phyloP scores from a whole-genome alignment of 352 stramenopile species.

The Pythium sp. region DNA sequence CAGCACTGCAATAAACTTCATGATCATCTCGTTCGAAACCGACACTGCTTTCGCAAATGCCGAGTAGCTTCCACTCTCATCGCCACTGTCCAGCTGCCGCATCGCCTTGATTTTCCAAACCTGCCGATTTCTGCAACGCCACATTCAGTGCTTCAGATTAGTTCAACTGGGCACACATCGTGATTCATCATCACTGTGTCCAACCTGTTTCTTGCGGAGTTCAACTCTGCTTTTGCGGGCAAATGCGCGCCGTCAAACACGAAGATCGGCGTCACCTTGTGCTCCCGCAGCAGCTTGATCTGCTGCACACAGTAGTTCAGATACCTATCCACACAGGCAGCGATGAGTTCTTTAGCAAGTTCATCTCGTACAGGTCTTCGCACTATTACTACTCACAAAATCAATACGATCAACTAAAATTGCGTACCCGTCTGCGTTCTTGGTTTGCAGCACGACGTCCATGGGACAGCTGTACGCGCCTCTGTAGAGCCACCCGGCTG shows the following conservation, averaged over 20 bases:
- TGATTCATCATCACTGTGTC: background rate
- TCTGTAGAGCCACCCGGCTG: constrained; percentile 86
- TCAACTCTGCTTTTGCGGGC: constrained; percentile 81
- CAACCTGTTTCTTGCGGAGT: constrained; percentile 45
- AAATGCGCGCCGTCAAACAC: constrained; percentile 94
- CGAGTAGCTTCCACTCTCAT: constrained; percentile 21
- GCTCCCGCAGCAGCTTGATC: constrained; percentile 82
- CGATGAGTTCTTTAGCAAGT: background rate
- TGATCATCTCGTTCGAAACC: constrained; percentile 77
- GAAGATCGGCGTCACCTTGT: constrained; percentile 85
- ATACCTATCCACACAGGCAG: constrained; percentile 35
- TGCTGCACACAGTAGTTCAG: constrained; percentile 87
- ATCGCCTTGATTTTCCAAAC: constrained; percentile 46
- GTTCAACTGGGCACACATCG: background rate
- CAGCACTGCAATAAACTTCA: constrained; percentile 60
- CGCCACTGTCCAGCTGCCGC: constrained; percentile 22
- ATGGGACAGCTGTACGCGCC: constrained; percentile 84
- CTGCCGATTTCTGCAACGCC: constrained; percentile 26
- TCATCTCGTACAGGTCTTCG: background rate
- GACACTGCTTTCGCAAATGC: constrained; percentile 53
- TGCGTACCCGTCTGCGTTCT: constrained; percentile 47
- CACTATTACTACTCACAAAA: no score
- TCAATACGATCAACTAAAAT: background rate
- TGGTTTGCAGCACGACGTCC: constrained; percentile 68
- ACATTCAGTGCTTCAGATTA: background rate